Evolutionary conservation across 371 early-diverging fungal genomes (phyloP), one percentile per base, ranked within the genome.

Genomic region (Chytridium lagenaria): DNA sequence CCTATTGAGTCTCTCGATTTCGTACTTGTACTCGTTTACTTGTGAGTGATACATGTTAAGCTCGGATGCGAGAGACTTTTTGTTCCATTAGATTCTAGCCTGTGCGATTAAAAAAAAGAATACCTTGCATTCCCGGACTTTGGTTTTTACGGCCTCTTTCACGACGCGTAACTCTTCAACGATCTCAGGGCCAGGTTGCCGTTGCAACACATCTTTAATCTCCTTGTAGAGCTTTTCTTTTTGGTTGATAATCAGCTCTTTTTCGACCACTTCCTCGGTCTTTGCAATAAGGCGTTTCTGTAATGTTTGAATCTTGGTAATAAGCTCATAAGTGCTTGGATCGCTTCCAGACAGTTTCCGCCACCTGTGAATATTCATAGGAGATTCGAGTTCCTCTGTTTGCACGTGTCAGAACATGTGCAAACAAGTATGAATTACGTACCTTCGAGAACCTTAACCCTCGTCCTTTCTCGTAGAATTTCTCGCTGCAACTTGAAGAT

Each of bases 281-380:
- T 84, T 85, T 16, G 77, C 73, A 40, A 87, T 84, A 26, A 85
- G 71, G 38, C 81, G 81, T 65, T 81, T 80, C 70, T 87, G 87
- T 0, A 87, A 79, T 7, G 84, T 80, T 57, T 87, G 87, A 37
- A 84, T 77, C 61, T 83, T 76, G 23, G 83, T 81, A 68, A 87
- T 75, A 40, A 85, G 74, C 61, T 81, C 84, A 51, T 76, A 86
- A 1, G 83, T 79, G 40, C 82, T 76, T 16, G 88, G 88, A 64
- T 84, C 79, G 39, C 79, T 74, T 0, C 85, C 84, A 44, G 81
- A 78, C 12, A 87, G 77, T 67, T 85, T 83, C 31, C 88, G 72
- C 88, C 88, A 87, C 22, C 88, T 74, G 68, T 87, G 88, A 44
- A 87, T 78, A 68, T 82, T 82, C 73, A 82, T 73, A 22, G 85